Evolutionary conservation across 2,329 filamentous ascomycete species (phyloP), one percentile per base, ranked within the genome.

Genomic region (Colletotrichum sansevieriae): DNA sequence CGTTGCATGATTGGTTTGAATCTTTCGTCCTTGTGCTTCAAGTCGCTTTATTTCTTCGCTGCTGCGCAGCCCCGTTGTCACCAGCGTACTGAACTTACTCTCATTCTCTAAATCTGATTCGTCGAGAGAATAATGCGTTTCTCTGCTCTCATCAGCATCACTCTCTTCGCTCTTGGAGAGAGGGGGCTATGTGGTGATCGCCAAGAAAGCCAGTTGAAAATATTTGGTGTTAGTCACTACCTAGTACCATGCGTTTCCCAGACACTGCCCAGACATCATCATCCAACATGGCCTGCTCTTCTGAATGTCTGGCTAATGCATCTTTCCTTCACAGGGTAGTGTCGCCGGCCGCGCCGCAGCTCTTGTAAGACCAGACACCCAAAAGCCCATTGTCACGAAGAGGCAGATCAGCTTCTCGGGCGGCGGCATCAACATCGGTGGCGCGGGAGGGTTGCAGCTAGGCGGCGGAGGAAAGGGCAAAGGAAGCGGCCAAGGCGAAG

Each of bases 91-190:
- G 43, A 47, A 59, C 41, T 13, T 25, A 47, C 35, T 33, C 8
- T 46, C 33, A 29, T 20, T 39, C 7, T 20, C 9, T n/a, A 9
- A 8, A 3, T 46, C 33, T 43, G 52, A 47, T 58, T 65, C 33
- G 33, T 47, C 46, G 4, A 6, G 20, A 18, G 15, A 20, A 43
- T 33, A 44, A 68, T 68, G 65, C 65, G 47, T 18, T 55, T 65
- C 10, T 59, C 20, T 43, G 25, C 55, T 4, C 4, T 55, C 7
- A n/a, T 60, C 35, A 41, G 55, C 12, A 15, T 59, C 18, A 41
- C 62, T 47, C 39, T 68, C 47, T 55, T 68, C 47, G 65, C 55
- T 22, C 61, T 68, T 68, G 55, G 65, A 55, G 61, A 60, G 2
- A 49, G 52, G 15, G 61, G 61, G 1, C 39, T 68, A 22, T 68